Evolutionary conservation across 306 rosid species (phyloP), one percentile per base, ranked within the genome.

Genomic region (Gynostemma pentaphyllum): DNA sequence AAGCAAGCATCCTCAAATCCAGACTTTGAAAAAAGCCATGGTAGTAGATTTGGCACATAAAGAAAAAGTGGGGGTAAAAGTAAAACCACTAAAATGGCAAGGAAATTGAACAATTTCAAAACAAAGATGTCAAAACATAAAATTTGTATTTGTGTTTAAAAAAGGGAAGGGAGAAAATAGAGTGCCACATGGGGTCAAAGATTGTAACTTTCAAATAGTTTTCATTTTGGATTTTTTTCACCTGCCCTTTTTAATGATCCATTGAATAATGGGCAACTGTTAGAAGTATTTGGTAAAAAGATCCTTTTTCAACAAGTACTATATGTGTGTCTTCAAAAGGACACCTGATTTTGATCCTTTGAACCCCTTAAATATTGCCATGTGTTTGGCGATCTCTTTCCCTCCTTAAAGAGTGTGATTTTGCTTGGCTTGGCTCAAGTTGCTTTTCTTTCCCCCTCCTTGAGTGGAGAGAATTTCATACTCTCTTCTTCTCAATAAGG

Each of bases 151-250:
- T 2, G 37, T 32, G 37, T 3, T 32, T 32, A 7, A 32, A 32
- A 7, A 32, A 32, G 34, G 21, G 50, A 61, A 23, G 11, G 22
- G 18, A 2, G 19, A 4, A 19, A 21, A 37, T n/a, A n/a, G n/a
- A n/a, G n/a, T n/a, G 47, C 46, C 18, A 61, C 49, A 40, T 61
- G 66, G 66, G 66, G 49, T 61, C 7, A 15, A n/a, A 61, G 50
- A 19, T 61, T 61, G 66, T 61, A 41, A 61, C 66, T 61, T 61
- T 61, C 66, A 34, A 61, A 61, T 34, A 41, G 66, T 39, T 61
- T 61, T 36, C 49, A 40, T 61, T 61, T 39, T 21, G 49, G 66
- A 48, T 45, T n/a, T n/a, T 57, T 61, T 41, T 61, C 32, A 61
- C 47, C 66, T 40, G 49, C 49, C 5, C 36, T 22, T 48, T 60